phyloP scores from a whole-genome alignment of 2,329 filamentous ascomycete genomes.

The Rutstroemia sydowiana region DNA sequence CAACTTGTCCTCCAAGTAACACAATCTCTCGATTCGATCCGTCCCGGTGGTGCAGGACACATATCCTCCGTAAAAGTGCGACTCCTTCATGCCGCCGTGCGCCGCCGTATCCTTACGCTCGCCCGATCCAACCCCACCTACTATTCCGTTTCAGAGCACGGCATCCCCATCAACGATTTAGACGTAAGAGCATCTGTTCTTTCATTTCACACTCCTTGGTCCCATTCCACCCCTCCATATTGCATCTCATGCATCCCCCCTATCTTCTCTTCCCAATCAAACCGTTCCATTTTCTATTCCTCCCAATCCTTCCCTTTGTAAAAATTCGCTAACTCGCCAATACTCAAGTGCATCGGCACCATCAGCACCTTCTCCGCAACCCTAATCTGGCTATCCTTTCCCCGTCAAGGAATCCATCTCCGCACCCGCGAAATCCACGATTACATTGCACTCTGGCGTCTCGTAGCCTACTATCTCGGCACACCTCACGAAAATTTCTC shows the following conservation, averaged over 20 bases:
- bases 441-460: conserved; percentile 70
- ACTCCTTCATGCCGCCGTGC: conserved; percentile 60
- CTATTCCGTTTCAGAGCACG: conserved; percentile 50
- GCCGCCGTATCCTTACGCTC: conserved; percentile 56
- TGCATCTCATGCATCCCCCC: too few species aligned
- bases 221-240: too few species aligned
- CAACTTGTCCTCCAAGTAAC: conserved; percentile 71
- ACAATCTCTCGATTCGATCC: conserved; percentile 53
- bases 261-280: too few species aligned
- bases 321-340: too few species aligned
- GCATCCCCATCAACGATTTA: conserved; percentile 68
- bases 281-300: too few species aligned
- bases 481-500: conserved; percentile 56
- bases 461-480: conserved; percentile 65
- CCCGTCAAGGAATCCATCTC: conserved; percentile 64
- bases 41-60: conserved; percentile 61
- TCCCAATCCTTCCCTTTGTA: too few species aligned
- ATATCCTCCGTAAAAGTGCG: conserved; percentile 60
- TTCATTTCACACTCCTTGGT: too few species aligned
- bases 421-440: conserved; percentile 55
- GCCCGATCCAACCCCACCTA: conserved; percentile 50
- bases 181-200: too few species aligned
- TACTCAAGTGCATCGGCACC: conserved; percentile 66
- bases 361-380: conserved; percentile 63
- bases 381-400: conserved; percentile 61